A percentile compares a stretch with the other conserved stretches of the same genome.
These are phyloP conservation scores for Solanum sejunctum DNA, from an alignment of 257 asterid genomes.

Conservation along the genomic window DNA sequence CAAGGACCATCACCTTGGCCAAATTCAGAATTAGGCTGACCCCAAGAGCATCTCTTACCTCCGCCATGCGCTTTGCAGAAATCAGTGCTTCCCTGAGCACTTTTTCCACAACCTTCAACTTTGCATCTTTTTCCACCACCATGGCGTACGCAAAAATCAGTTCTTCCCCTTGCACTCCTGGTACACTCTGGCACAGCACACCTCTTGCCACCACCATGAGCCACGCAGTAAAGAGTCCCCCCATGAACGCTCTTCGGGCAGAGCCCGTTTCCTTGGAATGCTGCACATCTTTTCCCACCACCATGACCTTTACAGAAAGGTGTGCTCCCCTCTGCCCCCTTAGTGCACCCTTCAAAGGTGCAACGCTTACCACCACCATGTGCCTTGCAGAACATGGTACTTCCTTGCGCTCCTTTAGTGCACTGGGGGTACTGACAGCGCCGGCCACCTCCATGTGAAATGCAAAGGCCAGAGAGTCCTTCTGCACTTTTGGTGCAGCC, in stretches of 20 bases:
- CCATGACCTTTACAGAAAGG: constrained; percentile 91
- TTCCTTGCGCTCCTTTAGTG: constrained; percentile 83
- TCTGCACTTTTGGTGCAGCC: constrained; percentile 80
- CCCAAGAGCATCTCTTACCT: constrained; percentile 89
- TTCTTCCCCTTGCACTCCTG: constrained; percentile 89
- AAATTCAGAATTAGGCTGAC: constrained; percentile 53
- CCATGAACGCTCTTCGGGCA: constrained; percentile 97
- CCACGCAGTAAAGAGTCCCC: constrained; percentile 79
- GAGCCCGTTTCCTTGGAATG: constrained; percentile 62
- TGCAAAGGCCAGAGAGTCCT: constrained; percentile 94
- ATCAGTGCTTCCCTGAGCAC: constrained; percentile 96
- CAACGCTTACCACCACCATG: constrained; percentile 95
- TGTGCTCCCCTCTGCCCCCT: constrained; percentile 96
- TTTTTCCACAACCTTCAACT: constrained; percentile 68
- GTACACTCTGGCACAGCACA: constrained; percentile 73
- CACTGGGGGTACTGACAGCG: constrained; percentile 68
- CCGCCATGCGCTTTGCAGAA: constrained; percentile 98
- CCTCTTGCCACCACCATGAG: constrained; percentile 94
- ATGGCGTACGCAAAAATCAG: constrained; percentile 81
- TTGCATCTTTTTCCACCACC: constrained; percentile 96
- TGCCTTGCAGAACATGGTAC: constrained; percentile 84
- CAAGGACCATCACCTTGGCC: constrained; percentile 58
- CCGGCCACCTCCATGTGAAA: constrained; percentile 94
- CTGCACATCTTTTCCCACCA: constrained; percentile 83
- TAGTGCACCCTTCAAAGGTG: constrained; percentile 48